A percentile compares a stretch with the other conserved stretches of the same genome.
Conservation (phyloP, 164 flowering plant genomes). For the Vitis rotundifolia region DNA sequence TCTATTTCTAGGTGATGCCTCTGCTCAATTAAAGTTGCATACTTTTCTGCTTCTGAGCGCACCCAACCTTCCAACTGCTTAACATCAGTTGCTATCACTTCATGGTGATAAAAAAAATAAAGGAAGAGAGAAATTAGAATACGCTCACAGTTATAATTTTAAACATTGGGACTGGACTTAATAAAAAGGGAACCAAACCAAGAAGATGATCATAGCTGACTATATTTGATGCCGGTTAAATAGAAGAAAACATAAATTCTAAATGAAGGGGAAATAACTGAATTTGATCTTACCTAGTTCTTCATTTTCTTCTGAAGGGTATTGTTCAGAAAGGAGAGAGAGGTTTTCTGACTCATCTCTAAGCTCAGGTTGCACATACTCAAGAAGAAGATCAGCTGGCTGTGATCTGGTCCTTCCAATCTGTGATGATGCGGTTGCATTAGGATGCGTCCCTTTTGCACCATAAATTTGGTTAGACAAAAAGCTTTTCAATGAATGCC, state of each 20-base stretch:
- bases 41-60: slow-evolving; percentile 55
- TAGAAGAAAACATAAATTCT: no score
- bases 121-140: neutral
- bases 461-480: slow-evolving; percentile 34
- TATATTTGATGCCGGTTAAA: no score
- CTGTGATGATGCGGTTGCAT: slow-evolving; percentile 27
- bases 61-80: slow-evolving; percentile 58
- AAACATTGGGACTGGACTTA: no score
- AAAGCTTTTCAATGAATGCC: slow-evolving; percentile 50
- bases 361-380: slow-evolving; percentile 15
- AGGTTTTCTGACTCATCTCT: slow-evolving; percentile 10
- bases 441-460: slow-evolving; percentile 25
- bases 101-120: slow-evolving; percentile 11
- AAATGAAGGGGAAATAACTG: slow-evolving; percentile 4
- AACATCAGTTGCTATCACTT: slow-evolving; percentile 37
- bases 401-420: slow-evolving; percentile 22
- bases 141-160: no score
- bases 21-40: slow-evolving; percentile 45
- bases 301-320: slow-evolving; percentile 27
- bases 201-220: neutral
- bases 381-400: slow-evolving; percentile 14
- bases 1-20: slow-evolving; percentile 74
- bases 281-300: slow-evolving; percentile 44
- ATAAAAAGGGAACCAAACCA: neutral
- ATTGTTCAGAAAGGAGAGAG: slow-evolving; percentile 24